Base-by-base conservation (phyloP, 2,329 filamentous ascomycete genomes). In the Fusarium oxysporum region DNA sequence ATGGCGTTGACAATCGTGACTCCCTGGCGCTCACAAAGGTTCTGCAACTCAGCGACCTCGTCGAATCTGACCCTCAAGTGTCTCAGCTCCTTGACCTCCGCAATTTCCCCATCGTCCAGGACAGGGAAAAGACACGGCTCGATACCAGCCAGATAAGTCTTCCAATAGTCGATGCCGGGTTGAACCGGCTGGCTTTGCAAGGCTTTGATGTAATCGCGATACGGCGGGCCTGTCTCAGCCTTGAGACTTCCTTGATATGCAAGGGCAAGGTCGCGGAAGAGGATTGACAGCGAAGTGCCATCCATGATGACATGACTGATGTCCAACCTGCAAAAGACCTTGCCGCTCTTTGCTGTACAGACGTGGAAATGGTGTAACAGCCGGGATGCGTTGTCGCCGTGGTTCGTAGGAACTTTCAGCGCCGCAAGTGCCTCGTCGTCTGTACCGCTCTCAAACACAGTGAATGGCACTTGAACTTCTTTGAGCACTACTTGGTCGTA, bases 401-500 rank as follows among this genome's bases (percentile, higher is more conserved):
- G 58, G 5, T 53, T 23, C 41, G 21, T 17, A 7, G 73, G 68
- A n/a, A 56, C 47, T n/a, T 45, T 32, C 1, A 76, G 50, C 16
- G 51, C 33, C 11, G 17, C n/a, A 2, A 74, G 6, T 7, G 44
- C 68, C 1, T 74, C 70, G 17, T 70, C 65, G 1, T 77, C 72
- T 19, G 67, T 64, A 4, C 40, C 66, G 5, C 19, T 62, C 37
- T 76, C 59, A 5, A 51, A 71, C 5, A 62, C 44, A 19, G 57
- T 48, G 25, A 67, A 30, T 3, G 70, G 62, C 5, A 38, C 41
- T 28, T 76, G 8, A 11, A 72, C 62, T 32, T 66, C 38, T n/a
- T 61, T 78, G 12, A 87, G 76, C 3, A 87, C 79, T 8, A 87
- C 80, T 71, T 85, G 85, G 56, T 87, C 85, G 48, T 83, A 87